Conservation (phyloP, 2,329 filamentous ascomycete species). For the Basipetospora chlamydospora region DNA sequence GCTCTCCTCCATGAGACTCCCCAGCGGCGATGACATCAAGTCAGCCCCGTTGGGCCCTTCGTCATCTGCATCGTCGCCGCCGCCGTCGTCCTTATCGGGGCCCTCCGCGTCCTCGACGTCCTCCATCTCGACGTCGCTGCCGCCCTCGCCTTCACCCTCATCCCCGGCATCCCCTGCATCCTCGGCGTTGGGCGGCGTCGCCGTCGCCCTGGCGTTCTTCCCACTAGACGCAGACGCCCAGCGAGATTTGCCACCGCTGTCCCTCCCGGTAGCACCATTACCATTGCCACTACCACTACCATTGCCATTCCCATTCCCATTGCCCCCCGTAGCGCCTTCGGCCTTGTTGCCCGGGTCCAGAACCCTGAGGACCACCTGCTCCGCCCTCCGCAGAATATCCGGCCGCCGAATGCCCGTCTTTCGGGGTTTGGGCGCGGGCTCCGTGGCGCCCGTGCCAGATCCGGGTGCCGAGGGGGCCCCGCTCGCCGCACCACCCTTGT, state of each 20-base stretch:
- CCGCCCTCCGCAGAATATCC: conserved; percentile 47
- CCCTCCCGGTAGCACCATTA: not conserved
- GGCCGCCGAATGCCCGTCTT: conserved; percentile 34
- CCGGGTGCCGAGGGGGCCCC: not conserved
- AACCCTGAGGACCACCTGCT: conserved; percentile 38
- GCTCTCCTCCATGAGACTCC: conserved; percentile 51
- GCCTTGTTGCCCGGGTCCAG: conserved; percentile 32
- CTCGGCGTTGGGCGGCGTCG: conserved; percentile 13
- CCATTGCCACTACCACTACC: not conserved
- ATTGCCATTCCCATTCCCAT: not conserved
- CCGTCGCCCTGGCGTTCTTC: conserved; percentile 28
- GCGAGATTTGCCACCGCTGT: conserved; percentile 24
- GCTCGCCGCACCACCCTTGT: not conserved
- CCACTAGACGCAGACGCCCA: conserved; percentile 36
- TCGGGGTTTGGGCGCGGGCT: conserved; percentile 22
- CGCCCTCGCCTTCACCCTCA: conserved; percentile 13
- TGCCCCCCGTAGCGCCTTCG: not conserved
- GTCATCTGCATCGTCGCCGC: conserved; percentile 10
- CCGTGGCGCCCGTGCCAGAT: conserved; percentile 13
- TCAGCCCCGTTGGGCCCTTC: conserved; percentile 8
- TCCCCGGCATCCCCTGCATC: conserved; percentile 16
- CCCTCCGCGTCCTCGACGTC: conserved; percentile 8
- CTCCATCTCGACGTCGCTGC: not conserved
- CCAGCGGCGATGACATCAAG: conserved; percentile 33
- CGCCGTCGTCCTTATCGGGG: not conserved